Evolutionary conservation across 116 monocot genomes (phyloP), one percentile per base, ranked within the genome.

Genomic region (Phalaenopsis hybrid): DNA sequence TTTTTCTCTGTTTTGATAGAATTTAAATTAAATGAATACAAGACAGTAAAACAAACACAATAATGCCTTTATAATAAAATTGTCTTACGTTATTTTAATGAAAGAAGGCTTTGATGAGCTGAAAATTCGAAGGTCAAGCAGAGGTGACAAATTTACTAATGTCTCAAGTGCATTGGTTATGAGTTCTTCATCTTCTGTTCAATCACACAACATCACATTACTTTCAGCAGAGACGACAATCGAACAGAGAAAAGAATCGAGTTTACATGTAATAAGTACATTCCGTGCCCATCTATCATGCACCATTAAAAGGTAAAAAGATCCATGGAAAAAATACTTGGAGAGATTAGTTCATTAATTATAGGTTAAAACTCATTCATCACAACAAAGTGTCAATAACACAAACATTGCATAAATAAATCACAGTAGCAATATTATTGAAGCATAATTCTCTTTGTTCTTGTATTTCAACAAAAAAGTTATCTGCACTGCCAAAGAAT

Each of bases 161-260:
- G 99, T 91, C 88, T 99, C 99, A 8, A 99, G 90, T 51, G 95
- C 93, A 87, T 99, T 99, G 34, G 95, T 95, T 85, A 95, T 82
- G 74, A 99, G 95, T 81, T 99, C 99, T 79, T 99, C 99, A 77
- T 95, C 99, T 85, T 99, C 95, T 95, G 89, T 70, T 72, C 23
- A 83, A 78, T 49, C n/a, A 57, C 9, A 46, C 41, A 75, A 41
- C 28, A 45, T 77, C 50, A 48, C 44, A 77, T 33, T 21, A 75
- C 41, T 12, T 43, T 15, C 72, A 33, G 28, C 28, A 67, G 9
- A 67, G 28, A 67, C 2, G 28, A 55, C 55, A 55, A 25, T 7
- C 3, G 1, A 28, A 61, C 6, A 6, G 61, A 20, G 4, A 61
- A 61, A 52, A 52, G 55, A 55, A 55, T 55, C 55, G 13, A 15